Base-by-base conservation (phyloP, 352 stramenopile species). In the Pythium biforme region DNA sequence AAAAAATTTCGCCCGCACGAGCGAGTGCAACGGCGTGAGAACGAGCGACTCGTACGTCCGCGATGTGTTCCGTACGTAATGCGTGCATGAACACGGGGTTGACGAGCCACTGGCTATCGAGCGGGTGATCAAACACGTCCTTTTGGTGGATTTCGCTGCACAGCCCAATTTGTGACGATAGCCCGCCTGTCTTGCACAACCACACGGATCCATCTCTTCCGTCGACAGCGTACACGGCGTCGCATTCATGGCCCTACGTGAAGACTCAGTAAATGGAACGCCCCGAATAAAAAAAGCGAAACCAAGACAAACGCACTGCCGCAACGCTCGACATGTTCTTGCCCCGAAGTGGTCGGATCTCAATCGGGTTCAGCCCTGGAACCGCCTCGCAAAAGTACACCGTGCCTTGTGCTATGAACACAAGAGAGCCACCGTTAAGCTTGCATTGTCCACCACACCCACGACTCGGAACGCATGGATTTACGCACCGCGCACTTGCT, bases 1-100 rank as follows among this genome's bases (percentile, higher is more conserved):
- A 92, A 62, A 97, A 98, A 6, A 99, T 86, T 26, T 88, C 71
- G 0, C 96, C 96, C 20, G 90, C 81, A 4, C 82, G 72, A 2
- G 88, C 88, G 5, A 96, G 69, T 19, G 83, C 92, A 47, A 97
- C 71, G 0, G 68, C 79, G 57, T 92, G 82, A 0, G 72, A 74
- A n/a, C 73, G 68, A 25, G 75, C 73, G 12, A 92, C 77, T 11
- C 68, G 60, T 3, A 91, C 77, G 6, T 70, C 68, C 9, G 76
- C 64, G 26, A 94, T 68, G 55, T 89, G 77, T 43, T 90, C 79
- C 1, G 74, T 70, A 23, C 80, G 74, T 37, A 94, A 57, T 2
- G 75, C 76, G 45, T 92, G 76, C 23, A 94, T 55, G 58, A 89
- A 88, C 6, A 85, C 75, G 6, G 84, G 84, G 17, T 77, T 86